These are phyloP conservation scores for Grigorovia humatica DNA, from an alignment of 805 yeast genomes.

Conservation along the genomic window DNA sequence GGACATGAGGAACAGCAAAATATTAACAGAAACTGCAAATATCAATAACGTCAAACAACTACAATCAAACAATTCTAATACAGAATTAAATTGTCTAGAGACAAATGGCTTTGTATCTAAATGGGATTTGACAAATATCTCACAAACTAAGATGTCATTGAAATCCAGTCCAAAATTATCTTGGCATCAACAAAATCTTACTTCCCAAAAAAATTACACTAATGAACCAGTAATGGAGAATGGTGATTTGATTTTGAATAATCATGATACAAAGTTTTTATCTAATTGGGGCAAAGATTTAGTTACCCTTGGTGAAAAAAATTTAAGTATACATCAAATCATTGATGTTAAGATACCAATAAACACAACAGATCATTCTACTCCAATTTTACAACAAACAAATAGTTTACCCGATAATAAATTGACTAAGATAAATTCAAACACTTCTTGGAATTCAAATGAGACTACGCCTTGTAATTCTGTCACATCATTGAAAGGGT, in stretches of 20 bases:
- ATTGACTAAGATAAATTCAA: not conserved
- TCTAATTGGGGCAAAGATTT: slow-evolving; percentile 3
- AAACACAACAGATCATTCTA: not conserved
- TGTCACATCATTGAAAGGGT: not conserved
- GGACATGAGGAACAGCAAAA: not conserved
- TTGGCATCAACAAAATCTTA: slow-evolving; percentile 2
- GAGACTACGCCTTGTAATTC: not conserved
- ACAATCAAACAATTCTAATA: too few species aligned
- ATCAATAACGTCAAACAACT: not conserved
- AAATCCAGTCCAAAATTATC: not conserved
- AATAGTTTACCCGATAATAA: not conserved
- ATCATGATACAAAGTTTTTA: not conserved
- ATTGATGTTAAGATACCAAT: slow-evolving; percentile 9
- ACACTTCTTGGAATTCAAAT: not conserved
- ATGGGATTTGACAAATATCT: slow-evolving; percentile 19
- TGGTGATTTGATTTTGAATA: slow-evolving; percentile 19
- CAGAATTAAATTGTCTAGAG: slow-evolving; percentile 3
- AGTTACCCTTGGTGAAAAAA: slow-evolving; percentile 13
- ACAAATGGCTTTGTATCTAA: slow-evolving; percentile 4
- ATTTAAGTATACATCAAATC: slow-evolving; percentile 20
- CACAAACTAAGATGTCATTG: not conserved
- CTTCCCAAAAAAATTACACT: too few species aligned
- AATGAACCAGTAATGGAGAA: slow-evolving; percentile 4
- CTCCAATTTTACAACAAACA: not conserved
- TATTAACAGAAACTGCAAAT: not conserved